Base-by-base conservation (phyloP, 2,329 filamentous ascomycete species). In the Sporothrix schenckii region DNA sequence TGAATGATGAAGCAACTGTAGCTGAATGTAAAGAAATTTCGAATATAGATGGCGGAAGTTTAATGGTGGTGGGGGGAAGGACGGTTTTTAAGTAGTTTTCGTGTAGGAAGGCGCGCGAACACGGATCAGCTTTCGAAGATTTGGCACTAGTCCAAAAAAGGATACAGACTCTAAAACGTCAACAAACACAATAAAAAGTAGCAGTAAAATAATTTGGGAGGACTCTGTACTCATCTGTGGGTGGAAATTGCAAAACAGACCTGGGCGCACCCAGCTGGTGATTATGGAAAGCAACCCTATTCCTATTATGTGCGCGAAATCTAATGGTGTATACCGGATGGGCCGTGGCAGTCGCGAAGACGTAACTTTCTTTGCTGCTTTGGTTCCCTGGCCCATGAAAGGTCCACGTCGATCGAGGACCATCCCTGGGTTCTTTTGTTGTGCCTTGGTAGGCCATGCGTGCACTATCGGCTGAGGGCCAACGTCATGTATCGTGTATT, bases 1-100 rank as follows among this genome's bases (percentile, higher is more conserved):
- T n/a, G 75, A 77, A 76, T 76, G 75, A 71, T 74, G 69, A 73
- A 74, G 71, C 73, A 41, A 68, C 73, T 78, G 76, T 75, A 72
- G 77, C 77, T 77, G 76, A 34, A 76, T 76, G 74, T 72, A 75
- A 77, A 78, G 77, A 78, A 77, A 81, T 80, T 80, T 81, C 79
- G 79, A 74, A 76, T 80, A 75, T 76, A 77, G 72, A 76, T 77
- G 77, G 76, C 77, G 77, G 61, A 11, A 76, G 77, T 74, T 74
- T 76, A 53, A 76, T 79, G 71, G 63, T 78, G 73, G 77, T 78
- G 82, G 78, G 83, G 84, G 27, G 83, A 81, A 79, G 80, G 76
- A 74, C 79, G 78, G 78, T 79, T 79, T 78, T 85, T 86, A 86
- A 86, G 84, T 86, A 86, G 80, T 86, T 86, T 86, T 84, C 80